Evolutionary conservation across 2,329 filamentous ascomycete genomes (phyloP).

Genomic region (Fusarium foetens): DNA sequence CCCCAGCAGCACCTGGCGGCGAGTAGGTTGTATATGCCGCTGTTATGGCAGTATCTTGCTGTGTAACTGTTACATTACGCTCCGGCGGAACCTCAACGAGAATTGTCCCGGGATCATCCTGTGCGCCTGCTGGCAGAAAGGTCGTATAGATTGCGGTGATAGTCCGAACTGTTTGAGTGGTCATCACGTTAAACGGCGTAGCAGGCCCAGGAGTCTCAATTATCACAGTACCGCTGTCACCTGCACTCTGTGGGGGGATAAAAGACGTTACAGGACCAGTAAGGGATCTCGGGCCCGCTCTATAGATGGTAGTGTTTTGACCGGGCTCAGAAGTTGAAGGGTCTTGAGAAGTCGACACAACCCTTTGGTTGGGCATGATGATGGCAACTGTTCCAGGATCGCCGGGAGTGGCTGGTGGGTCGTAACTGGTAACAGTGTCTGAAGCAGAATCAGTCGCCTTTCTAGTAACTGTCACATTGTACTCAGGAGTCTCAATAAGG

Average conservation of each 20-base stretch:
- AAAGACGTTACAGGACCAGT: too few relatives aligned
- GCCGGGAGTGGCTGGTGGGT: neutral
- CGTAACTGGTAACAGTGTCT: neutral
- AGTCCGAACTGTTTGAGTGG: neutral
- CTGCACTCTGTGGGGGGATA: too few relatives aligned
- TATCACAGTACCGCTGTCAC: too few relatives aligned
- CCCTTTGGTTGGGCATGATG: neutral
- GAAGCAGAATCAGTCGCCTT: neutral
- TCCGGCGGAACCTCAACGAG: neutral
- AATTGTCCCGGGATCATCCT: neutral
- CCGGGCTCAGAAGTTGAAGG: too few relatives aligned
- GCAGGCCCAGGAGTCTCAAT: too few relatives aligned
- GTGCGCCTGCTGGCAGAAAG: neutral
- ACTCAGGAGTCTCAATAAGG: neutral
- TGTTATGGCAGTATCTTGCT: neutral
- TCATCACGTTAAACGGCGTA: too few relatives aligned
- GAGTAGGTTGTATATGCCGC: neutral
- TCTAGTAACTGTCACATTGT: conserved; percentile 6
- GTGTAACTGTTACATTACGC: neutral
- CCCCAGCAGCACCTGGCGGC: neutral
- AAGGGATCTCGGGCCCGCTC: too few relatives aligned
- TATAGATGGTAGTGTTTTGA: too few relatives aligned
- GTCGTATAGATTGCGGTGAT: neutral
- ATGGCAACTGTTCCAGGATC: neutral
- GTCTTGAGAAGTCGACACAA: too few relatives aligned